Evolutionary conservation across 371 early-diverging fungal species (phyloP).

Genomic region (Chytridium lagenaria): DNA sequence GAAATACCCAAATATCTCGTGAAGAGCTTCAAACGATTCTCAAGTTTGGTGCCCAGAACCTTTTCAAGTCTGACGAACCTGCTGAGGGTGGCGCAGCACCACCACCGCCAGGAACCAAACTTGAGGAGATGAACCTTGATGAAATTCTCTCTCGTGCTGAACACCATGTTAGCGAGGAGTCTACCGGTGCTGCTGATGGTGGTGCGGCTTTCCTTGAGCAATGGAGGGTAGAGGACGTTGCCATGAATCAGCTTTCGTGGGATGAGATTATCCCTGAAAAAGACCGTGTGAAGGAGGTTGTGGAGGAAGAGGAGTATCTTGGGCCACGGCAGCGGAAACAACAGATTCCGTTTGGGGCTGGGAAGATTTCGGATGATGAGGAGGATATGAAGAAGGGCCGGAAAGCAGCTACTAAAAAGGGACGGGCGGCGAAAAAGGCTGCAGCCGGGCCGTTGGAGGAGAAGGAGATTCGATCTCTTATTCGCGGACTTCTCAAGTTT

Average conservation of each 20-base stretch:
- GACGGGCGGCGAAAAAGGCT: constrained; percentile 47
- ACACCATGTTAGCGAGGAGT: constrained; percentile 81
- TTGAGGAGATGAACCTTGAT: constrained; percentile 94
- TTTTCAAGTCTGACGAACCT: constrained; percentile 78
- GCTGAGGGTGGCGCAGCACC: constrained; percentile 12
- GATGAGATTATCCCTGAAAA: constrained; percentile 94
- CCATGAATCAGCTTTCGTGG: constrained; percentile 80
- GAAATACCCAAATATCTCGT: constrained; percentile 58
- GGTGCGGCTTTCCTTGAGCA: constrained; percentile 92
- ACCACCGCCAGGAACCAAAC: constrained; percentile 52
- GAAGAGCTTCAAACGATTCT: constrained; percentile 94
- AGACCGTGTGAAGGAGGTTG: constrained; percentile 71
- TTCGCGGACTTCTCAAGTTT: constrained; percentile 78
- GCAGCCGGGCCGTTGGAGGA: constrained; percentile 58
- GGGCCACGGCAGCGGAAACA: constrained; percentile 28
- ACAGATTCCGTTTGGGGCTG: constrained; percentile 33
- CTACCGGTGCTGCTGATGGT: constrained; percentile 67
- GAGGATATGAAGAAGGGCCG: constrained; percentile 45
- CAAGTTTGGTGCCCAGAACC: constrained; percentile 96
- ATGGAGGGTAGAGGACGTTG: constrained; percentile 92
- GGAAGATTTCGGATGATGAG: constrained; percentile 58
- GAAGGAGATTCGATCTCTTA: constrained; percentile 81
- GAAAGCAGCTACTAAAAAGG: constrained; percentile 44
- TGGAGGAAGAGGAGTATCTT: constrained; percentile 58
- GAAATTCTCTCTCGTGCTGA: constrained; percentile 95